Percentiles rank a stretch among this genome's conserved stretches.
Evolutionary conservation across 768 basidiomycete species (phyloP).

Genomic region (Podaxis sp.): DNA sequence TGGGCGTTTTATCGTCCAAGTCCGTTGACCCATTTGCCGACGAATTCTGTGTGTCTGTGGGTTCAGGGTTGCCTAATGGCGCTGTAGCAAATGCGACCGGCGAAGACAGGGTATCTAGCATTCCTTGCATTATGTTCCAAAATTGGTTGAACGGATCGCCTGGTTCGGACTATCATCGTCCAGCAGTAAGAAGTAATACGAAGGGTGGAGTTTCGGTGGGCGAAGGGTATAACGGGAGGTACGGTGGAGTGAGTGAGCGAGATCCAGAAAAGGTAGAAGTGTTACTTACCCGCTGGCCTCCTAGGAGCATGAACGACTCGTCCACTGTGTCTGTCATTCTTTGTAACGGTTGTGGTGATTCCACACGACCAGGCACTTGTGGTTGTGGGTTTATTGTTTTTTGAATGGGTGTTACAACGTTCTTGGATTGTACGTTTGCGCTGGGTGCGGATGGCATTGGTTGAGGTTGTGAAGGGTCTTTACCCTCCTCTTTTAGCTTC

Average conservation of each 20-base stretch:
- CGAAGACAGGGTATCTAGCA: constrained; percentile 76
- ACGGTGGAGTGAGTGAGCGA: constrained; percentile 4
- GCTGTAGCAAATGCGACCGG: constrained; percentile 70
- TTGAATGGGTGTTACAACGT: neutral
- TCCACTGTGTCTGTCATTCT: constrained; percentile 63
- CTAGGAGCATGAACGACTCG: constrained; percentile 86
- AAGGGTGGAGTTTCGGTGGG: neutral
- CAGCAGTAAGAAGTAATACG: neutral
- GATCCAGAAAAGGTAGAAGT: constrained; percentile 5
- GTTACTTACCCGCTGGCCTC: constrained; percentile 65
- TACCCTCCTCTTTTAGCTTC: constrained; percentile 71
- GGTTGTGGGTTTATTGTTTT: constrained; percentile 29
- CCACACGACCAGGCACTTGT: constrained; percentile 34
- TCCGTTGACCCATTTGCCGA: constrained; percentile 9
- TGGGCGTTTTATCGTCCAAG: constrained; percentile 22
- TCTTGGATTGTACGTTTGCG: constrained; percentile 26
- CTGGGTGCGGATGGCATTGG: constrained; percentile 38
- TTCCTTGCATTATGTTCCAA: constrained; percentile 85
- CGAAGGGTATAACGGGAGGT: neutral
- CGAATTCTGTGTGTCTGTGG: constrained; percentile 19
- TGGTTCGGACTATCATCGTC: constrained; percentile 59
- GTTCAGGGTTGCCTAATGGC: constrained; percentile 54
- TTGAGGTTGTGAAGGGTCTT: constrained; percentile 74
- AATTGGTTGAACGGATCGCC: constrained; percentile 88
- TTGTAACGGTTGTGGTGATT: constrained; percentile 37